Conservation (phyloP, 352 stramenopile species). For the Globisporangium splendens region DNA sequence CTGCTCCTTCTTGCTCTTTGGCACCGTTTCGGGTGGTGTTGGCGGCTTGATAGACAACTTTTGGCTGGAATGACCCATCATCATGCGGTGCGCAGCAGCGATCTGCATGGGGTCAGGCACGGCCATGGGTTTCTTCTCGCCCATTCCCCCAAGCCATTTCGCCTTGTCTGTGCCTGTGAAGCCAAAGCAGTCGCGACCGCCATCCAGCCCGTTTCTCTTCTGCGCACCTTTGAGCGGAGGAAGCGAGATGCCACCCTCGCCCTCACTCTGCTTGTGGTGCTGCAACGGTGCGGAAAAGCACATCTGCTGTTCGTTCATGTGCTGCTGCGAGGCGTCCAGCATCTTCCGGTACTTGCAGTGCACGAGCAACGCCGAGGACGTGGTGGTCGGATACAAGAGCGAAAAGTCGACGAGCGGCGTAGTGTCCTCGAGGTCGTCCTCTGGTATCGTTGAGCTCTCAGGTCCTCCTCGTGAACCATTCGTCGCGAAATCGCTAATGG, state of each 20-base stretch:
- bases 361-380: conserved; percentile 18
- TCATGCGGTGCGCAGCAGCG: conserved; percentile 72
- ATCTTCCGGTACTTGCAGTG: conserved; percentile 72
- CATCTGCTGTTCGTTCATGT: conserved; percentile 81
- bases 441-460: conserved; percentile 6
- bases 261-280: conserved; percentile 40
- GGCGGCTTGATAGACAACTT: conserved; percentile 75
- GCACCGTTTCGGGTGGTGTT: conserved; percentile 51
- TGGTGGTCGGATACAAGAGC: conserved; percentile 58
- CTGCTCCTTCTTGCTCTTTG: conserved; percentile 37
- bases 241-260: conserved; percentile 29
- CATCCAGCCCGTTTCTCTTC: conserved; percentile 32
- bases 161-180: conserved; percentile 79
- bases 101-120: conserved; percentile 68
- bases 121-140: conserved; percentile 59
- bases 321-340: conserved; percentile 71
- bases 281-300: conserved; percentile 75
- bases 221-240: conserved; percentile 53
- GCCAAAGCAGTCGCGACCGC: conserved; percentile 76
- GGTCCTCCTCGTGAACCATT: neutral
- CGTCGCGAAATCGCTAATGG: conserved; percentile 41
- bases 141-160: conserved; percentile 34
- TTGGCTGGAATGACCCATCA: conserved; percentile 83
- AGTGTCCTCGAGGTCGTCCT: conserved; percentile 33
- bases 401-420: conserved; percentile 42